phyloP scores from a whole-genome alignment of 108 stramenopile genomes.

The Cyclotella atomus region DNA sequence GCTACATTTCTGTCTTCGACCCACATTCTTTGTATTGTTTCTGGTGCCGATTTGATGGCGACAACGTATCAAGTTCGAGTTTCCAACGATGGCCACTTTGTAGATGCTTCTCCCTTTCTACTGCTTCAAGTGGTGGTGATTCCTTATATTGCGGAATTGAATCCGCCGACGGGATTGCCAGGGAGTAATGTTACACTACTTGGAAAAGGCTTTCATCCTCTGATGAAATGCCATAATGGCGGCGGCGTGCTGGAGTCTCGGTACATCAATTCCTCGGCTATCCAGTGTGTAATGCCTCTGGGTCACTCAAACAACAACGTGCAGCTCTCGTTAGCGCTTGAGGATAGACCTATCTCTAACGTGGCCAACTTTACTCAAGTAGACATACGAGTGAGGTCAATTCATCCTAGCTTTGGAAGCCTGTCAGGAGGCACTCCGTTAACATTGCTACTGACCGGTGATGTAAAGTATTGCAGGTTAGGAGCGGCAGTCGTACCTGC shows the following conservation, averaged over 20 bases:
- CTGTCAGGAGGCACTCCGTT: constrained; percentile 27
- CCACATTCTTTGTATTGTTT: constrained; percentile 11
- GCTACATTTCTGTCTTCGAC: constrained; percentile 6
- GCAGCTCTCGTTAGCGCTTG: not conserved
- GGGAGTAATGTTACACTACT: constrained; percentile 27
- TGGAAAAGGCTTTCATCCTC: constrained; percentile 23
- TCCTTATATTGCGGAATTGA: constrained; percentile 19
- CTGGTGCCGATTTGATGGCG: not conserved
- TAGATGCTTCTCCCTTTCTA: not conserved
- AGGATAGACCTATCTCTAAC: not conserved
- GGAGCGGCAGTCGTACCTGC: constrained; percentile 13
- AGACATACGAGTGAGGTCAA: constrained; percentile 14
- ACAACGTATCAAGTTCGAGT: constrained; percentile 15
- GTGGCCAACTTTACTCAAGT: constrained; percentile 3
- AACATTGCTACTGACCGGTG: not conserved
- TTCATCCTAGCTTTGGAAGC: constrained; percentile 24
- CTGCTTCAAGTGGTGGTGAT: constrained; percentile 4
- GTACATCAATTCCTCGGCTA: constrained; percentile 24
- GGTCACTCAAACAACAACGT: not conserved
- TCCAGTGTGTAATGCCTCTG: constrained; percentile 11
- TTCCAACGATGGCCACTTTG: constrained; percentile 17
- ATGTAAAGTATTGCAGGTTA: constrained; percentile 23
- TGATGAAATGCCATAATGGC: constrained; percentile 23
- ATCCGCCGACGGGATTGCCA: constrained; percentile 15
- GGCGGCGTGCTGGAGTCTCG: not conserved